Conservation (phyloP, 805 yeast species). For the Komagataella pastoris region DNA sequence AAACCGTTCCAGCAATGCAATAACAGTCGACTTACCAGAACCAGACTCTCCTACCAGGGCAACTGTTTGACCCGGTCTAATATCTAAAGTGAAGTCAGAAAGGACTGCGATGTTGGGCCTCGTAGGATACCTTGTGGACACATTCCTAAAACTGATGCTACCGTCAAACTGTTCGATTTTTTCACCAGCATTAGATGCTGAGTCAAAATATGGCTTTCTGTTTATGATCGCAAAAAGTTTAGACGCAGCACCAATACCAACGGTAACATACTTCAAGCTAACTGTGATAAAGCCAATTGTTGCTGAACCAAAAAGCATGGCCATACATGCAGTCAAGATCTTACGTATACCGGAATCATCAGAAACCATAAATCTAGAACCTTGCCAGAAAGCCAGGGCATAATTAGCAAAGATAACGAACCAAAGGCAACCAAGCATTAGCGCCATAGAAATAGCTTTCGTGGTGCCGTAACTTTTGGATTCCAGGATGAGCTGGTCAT, state of each 20-base stretch:
- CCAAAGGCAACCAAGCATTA: slow-evolving; percentile 22
- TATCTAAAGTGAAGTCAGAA: slow-evolving; percentile 24
- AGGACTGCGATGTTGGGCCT: slow-evolving; percentile 28
- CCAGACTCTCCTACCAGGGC: slow-evolving; percentile 85
- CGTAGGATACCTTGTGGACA: slow-evolving; percentile 73
- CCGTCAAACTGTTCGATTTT: slow-evolving; percentile 29
- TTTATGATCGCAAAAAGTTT: slow-evolving; percentile 27
- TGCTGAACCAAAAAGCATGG: slow-evolving; percentile 28
- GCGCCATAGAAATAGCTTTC: slow-evolving; percentile 14
- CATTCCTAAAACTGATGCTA: slow-evolving; percentile 45
- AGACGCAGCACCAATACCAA: slow-evolving; percentile 25
- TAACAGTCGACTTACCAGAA: slow-evolving; percentile 77
- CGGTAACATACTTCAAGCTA: slow-evolving; percentile 18
- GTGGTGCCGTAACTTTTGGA: slow-evolving; percentile 12
- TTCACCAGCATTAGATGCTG: slow-evolving; percentile 27
- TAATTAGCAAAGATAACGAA: slow-evolving; percentile 19
- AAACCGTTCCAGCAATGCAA: slow-evolving; percentile 41
- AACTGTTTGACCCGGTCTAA: slow-evolving; percentile 34
- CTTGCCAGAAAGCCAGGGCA: slow-evolving; percentile 28
- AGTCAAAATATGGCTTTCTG: slow-evolving; percentile 23
- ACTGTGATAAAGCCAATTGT: slow-evolving; percentile 26
- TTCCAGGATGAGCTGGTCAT: slow-evolving; percentile 13
- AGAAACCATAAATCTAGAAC: slow-evolving; percentile 20
- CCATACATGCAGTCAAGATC: slow-evolving; percentile 17
- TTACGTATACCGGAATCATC: slow-evolving; percentile 8